Base-by-base conservation (phyloP, 768 basidiomycete species). In the Ephemerocybe angulata region DNA sequence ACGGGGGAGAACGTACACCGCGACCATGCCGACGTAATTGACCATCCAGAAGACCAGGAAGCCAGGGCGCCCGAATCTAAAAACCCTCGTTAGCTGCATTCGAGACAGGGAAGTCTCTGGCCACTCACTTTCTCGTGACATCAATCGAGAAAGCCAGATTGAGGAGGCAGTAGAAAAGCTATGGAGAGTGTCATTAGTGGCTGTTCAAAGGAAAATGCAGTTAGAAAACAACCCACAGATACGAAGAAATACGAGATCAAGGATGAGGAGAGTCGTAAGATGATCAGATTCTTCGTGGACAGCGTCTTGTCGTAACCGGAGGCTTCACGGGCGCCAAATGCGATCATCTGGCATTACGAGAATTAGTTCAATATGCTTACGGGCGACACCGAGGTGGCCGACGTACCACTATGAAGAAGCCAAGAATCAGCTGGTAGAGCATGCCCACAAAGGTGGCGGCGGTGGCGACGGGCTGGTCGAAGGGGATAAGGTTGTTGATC, bases 31-130 rank as follows among this genome's bases (percentile, higher is more conserved):
- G 33, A 72, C 37, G 72, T 76, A 86, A 54, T 79, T 80, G 56
- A 85, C 68, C 82, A 85, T 84, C 86, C 86, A 87, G 62, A 82
- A 86, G 25, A 86, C 69, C 30, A 86, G 57, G 59, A 87, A 84
- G 0, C 86, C 86, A 0, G 67, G 67, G 37, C 66, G 65, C 17
- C 80, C 80, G 48, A 77, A 83, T 53, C 79, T 75, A 48, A 38
- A 24, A n/a, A 11, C 50, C 11, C 35, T 10, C 11, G 11, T 40
- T 41, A 17, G 21, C 11, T n/a, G 33, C 8, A 25, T 15, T 22
- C 27, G 22, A 28, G 3, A 33, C 15, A 6, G 27, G 4, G 1
- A 3, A 46, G n/a, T 21, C 15, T 25, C 24, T 28, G 38, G 33
- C 25, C n/a, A 63, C 76, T 10, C 54, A 83, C 76, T 66, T 74